phyloP scores from a whole-genome alignment of 495 filamentous ascomycete species.

The Geopyxis carbonaria region DNA sequence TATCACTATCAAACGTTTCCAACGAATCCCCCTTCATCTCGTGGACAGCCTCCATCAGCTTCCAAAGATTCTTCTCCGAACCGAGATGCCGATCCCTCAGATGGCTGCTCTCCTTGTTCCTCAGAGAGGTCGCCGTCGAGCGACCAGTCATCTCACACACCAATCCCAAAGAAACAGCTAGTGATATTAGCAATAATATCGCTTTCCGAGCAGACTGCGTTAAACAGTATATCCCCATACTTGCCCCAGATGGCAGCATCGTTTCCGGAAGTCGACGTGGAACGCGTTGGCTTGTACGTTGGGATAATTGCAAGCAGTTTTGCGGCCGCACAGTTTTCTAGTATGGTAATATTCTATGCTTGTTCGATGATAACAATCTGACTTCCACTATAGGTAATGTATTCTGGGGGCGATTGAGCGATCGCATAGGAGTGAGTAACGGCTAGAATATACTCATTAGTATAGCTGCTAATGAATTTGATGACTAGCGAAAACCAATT shows the following conservation, averaged over 20 bases:
- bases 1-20: slow-evolving; percentile 90
- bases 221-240: slow-evolving; percentile 95
- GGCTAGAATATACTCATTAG: not conserved
- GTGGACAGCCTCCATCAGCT: slow-evolving; percentile 36
- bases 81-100: not conserved
- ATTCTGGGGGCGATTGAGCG: slow-evolving; percentile 83
- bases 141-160: not conserved
- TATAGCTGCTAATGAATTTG: not conserved
- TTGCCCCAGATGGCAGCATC: slow-evolving; percentile 76
- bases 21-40: slow-evolving; percentile 69
- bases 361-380: not conserved
- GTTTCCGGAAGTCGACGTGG: slow-evolving; percentile 60
- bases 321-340: slow-evolving; percentile 69
- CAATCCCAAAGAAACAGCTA: slow-evolving; percentile 63
- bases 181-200: slow-evolving; percentile 72
- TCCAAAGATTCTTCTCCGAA: not conserved
- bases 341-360: slow-evolving; percentile 6
- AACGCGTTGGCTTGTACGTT: slow-evolving; percentile 70
- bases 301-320: slow-evolving; percentile 79
- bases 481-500: slow-evolving; percentile 52
- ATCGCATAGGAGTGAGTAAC: slow-evolving; percentile 46
- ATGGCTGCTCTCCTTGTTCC: slow-evolving; percentile 1
- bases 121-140: too few species aligned
- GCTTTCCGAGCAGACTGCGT: slow-evolving; percentile 81
- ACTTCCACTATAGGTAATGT: slow-evolving; percentile 39